Conservation (phyloP, 2,329 filamentous ascomycete genomes). For the Epicoccum sorghinum region DNA sequence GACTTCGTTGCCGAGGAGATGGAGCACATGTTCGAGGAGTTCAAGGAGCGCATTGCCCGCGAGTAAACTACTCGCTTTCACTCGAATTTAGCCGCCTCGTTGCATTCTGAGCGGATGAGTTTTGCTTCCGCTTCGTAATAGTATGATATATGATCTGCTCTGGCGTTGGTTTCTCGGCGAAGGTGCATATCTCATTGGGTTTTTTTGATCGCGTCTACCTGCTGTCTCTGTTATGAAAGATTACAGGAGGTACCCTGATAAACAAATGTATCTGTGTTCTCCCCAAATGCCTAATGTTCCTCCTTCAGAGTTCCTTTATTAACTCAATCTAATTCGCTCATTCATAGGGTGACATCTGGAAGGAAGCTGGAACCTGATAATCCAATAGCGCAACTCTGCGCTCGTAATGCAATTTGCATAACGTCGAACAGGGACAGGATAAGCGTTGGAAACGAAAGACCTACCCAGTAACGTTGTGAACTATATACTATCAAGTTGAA, state of each 20-base stretch:
- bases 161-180: slow-evolving; percentile 14
- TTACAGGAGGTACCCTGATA: slow-evolving; percentile 8
- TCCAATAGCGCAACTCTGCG: no score
- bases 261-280: slow-evolving; percentile 6
- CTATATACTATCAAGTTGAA: no score
- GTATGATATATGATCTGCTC: slow-evolving; percentile 14
- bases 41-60: slow-evolving; percentile 45
- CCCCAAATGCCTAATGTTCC: not conserved
- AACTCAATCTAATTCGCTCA: no score
- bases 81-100: slow-evolving; percentile 1
- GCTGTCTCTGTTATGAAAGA: not conserved
- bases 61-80: slow-evolving; percentile 27
- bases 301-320: no score
- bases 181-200: slow-evolving; percentile 23
- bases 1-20: slow-evolving; percentile 57
- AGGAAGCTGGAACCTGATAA: no score
- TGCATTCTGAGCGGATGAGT: slow-evolving; percentile 12
- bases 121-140: slow-evolving; percentile 11
- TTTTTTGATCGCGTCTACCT: slow-evolving; percentile 8
- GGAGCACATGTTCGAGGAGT: slow-evolving; percentile 62
- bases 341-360: no score
- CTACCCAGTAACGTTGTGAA: no score
- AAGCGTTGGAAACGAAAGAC: no score
- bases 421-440: no score
- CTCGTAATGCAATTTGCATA: no score